These are phyloP conservation scores for Bipolaris bicolor DNA, from an alignment of 2,329 filamentous ascomycete genomes.

Conservation along the genomic window DNA sequence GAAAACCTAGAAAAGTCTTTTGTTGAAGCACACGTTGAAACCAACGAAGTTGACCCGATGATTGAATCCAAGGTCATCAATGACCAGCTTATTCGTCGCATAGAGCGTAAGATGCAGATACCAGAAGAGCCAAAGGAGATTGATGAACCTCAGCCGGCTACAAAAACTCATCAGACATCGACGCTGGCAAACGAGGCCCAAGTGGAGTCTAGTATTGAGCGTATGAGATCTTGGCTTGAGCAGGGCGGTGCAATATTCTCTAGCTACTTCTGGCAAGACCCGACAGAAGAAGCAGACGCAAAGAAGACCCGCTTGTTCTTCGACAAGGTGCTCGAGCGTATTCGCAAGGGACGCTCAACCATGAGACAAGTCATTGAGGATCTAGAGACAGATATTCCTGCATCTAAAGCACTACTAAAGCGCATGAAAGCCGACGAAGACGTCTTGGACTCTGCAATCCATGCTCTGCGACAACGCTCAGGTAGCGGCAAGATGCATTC, in stretches of 20 bases:
- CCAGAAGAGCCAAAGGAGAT: slow-evolving; percentile 7
- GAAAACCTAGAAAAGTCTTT: slow-evolving; percentile 41
- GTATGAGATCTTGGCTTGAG: slow-evolving; percentile 40
- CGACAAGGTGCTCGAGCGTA: slow-evolving; percentile 23
- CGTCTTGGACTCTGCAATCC: slow-evolving; percentile 21
- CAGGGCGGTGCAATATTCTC: slow-evolving; percentile 32
- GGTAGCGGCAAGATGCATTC: slow-evolving; percentile 8
- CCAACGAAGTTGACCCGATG: slow-evolving; percentile 25
- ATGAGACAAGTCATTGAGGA: slow-evolving; percentile 34
- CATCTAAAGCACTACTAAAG: slow-evolving; percentile 31
- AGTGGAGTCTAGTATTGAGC: slow-evolving; percentile 36
- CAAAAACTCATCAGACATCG: background rate
- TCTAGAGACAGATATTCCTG: slow-evolving; percentile 35
- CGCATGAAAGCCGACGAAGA: slow-evolving; percentile 37
- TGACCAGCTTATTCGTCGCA: slow-evolving; percentile 38
- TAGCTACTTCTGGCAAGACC: slow-evolving; percentile 43
- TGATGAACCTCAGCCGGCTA: background rate
- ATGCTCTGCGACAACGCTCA: slow-evolving; percentile 16
- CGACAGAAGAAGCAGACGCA: slow-evolving; percentile 34
- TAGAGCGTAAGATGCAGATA: slow-evolving; percentile 27
- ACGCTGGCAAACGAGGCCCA: background rate
- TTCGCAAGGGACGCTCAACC: slow-evolving; percentile 31
- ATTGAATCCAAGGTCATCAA: slow-evolving; percentile 37
- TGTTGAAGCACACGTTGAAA: slow-evolving; percentile 16
- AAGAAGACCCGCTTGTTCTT: slow-evolving; percentile 29